Conservation (phyloP, 78 protist species). For the Pigoraptor vietnamica region DNA sequence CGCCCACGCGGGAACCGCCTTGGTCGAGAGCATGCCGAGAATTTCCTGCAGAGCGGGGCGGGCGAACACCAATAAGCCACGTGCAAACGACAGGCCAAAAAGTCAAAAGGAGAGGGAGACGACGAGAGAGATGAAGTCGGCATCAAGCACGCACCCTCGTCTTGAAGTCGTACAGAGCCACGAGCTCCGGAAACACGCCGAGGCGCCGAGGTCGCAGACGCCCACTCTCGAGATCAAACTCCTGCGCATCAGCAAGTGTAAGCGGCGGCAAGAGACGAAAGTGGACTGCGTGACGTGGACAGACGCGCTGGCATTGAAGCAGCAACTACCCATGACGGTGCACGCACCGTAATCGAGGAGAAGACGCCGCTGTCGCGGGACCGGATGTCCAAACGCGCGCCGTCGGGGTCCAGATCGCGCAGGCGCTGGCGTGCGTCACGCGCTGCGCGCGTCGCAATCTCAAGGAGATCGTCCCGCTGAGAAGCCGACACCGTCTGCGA, state of each 20-base stretch:
- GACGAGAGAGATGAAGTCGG: background rate
- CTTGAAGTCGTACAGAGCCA: background rate
- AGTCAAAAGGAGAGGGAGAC: background rate
- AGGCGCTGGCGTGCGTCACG: background rate
- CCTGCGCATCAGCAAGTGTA: background rate
- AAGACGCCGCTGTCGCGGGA: background rate
- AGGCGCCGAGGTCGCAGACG: background rate
- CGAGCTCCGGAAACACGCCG: background rate
- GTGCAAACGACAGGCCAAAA: no score
- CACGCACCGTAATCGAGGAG: background rate
- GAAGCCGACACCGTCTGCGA: background rate
- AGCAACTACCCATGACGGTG: background rate
- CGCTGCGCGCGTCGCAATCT: background rate
- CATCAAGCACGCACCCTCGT: background rate
- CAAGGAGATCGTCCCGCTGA: background rate
- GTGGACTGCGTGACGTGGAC: no score
- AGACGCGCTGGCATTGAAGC: no score
- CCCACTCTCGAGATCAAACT: background rate
- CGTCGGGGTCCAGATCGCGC: background rate
- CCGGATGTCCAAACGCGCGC: background rate
- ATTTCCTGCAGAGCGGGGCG: background rate
- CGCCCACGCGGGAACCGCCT: background rate
- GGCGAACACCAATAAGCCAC: background rate
- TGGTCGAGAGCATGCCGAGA: background rate
- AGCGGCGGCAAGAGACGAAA: no score